Evolutionary conservation across 768 basidiomycete genomes (phyloP), one percentile per base, ranked within the genome.

Genomic region (Tylopilus sp.): DNA sequence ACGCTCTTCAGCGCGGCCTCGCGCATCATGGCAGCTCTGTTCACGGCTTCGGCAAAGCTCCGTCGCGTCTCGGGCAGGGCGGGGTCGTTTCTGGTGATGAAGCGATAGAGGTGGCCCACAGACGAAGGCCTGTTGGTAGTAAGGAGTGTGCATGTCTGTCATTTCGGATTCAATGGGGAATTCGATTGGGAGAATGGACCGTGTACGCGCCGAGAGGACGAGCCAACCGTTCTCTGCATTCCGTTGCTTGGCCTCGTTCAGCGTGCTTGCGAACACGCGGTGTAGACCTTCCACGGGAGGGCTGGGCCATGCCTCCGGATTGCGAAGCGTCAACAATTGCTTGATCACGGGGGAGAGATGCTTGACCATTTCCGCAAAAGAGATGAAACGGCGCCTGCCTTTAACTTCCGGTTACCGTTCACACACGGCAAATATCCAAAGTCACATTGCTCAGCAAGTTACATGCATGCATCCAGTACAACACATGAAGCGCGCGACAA

Each of bases 1-100:
- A 84, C 81, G 65, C 90, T 92, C 75, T 96, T 96, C 68, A 96
- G 65, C 28, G 89, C 89, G 28, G 89, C 82, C 74, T 96, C 93
- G 41, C 93, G 80, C 83, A 96, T 93, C 59, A 92, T 68, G 58
- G 90, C 88, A 57, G 89, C 89, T 66, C 78, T 85, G 70, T 82
- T 80, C 53, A 87, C 76, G 46, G 85, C 84, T 54, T 79, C 81
- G 54, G 78, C 68, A 49, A 84, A 57, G 55, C 70, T 68, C 52
- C 66, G 76, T 64, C 73, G 74, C 57, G 80, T 72, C 54, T 59
- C 63, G 40, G 68, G 68, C 57, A 73, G 69, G 51, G 68, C 65
- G 49, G 74, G 71, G 56, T 73, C 71, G 52, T 73, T 70, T 55
- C 82, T 76, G 13, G 86, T 84, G 45, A 82, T 82, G 71, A 89